A percentile compares a stretch with the other conserved stretches of the same genome.
phyloP scores from a whole-genome alignment of 2,329 filamentous ascomycete genomes.

The Hyphodiscus sp. region DNA sequence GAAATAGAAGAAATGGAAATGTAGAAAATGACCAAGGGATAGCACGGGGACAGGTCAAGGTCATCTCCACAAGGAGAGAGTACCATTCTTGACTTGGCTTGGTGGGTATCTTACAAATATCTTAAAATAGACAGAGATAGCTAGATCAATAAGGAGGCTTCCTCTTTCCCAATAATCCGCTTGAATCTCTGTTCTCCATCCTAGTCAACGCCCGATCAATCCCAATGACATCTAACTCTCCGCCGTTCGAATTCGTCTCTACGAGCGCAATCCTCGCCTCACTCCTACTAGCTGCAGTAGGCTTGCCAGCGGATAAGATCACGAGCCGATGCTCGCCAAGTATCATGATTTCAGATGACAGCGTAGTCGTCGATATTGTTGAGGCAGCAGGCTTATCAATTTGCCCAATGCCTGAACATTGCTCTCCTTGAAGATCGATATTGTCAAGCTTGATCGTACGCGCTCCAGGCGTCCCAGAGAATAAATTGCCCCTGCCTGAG shows the following conservation, averaged over 20 bases:
- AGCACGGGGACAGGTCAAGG: neutral
- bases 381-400: constrained; percentile 13
- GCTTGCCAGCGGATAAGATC: constrained; percentile 19
- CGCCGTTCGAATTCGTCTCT: constrained; percentile 17
- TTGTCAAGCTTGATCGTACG: constrained; percentile 26
- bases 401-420: constrained; percentile 27
- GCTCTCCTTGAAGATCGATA: constrained; percentile 29
- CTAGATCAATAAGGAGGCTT: constrained; percentile 15
- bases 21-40: constrained; percentile 1
- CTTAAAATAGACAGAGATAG: neutral
- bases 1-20: neutral
- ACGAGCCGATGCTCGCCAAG: constrained; percentile 28
- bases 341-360: constrained; percentile 26
- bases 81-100: neutral
- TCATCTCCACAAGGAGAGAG: neutral
- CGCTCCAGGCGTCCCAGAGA: constrained; percentile 17
- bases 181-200: constrained; percentile 37
- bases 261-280: constrained; percentile 15
- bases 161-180: constrained; percentile 2
- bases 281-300: constrained; percentile 3
- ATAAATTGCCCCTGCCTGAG: constrained; percentile 18
- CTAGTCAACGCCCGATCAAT: constrained; percentile 54
- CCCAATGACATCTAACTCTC: constrained; percentile 53
- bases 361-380: constrained; percentile 2
- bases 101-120: neutral